Base-by-base conservation (phyloP, 2,329 filamentous ascomycete species). In the Ophiostoma tasmaniense region DNA sequence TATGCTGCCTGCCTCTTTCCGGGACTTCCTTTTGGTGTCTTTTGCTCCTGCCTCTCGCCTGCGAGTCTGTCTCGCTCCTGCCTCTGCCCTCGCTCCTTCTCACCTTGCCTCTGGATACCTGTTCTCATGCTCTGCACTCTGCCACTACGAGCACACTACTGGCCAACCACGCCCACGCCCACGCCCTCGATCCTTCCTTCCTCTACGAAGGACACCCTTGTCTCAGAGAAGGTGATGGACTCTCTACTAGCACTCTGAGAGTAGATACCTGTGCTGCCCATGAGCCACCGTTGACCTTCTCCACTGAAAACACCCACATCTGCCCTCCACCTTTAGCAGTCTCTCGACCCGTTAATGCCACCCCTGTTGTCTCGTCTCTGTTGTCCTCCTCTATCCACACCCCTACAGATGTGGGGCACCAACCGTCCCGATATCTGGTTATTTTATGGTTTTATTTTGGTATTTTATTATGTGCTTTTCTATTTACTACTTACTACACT, bases 171-270 rank as follows among this genome's bases (percentile, higher is more conserved):
- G 55, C 20, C 59, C n/a, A n/a, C n/a, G n/a, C n/a, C n/a, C 61
- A 64, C 61, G 33, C 20, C 61, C 61, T 64, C 33, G 33, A 64
- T 25, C 61, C 30, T 64, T 20, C n/a, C 61, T 64, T 37, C 61
- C 61, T 64, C 33, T 64, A 20, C 61, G 39, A 37, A 64, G 39
- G 22, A 39, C 61, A 64, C 61, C 33, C 33, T 37, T 64, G 61
- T 64, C 33, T 35, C 33, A 37, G 61, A 37, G 61, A 39, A 37
- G 42, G 42, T 6, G 42, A 45, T 45, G 42, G 42, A 20, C 42
- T 45, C 14, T 45, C 42, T 17, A 20, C 42, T n/a, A n/a, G n/a
- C n/a, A n/a, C n/a, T n/a, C n/a, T n/a, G n/a, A n/a, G n/a, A n/a
- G n/a, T n/a, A n/a, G n/a, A n/a, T n/a, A n/a, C n/a, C n/a, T n/a